Conservation (phyloP, 2,329 filamentous ascomycete species). For the Pseudovirgaria hyperparasitica region DNA sequence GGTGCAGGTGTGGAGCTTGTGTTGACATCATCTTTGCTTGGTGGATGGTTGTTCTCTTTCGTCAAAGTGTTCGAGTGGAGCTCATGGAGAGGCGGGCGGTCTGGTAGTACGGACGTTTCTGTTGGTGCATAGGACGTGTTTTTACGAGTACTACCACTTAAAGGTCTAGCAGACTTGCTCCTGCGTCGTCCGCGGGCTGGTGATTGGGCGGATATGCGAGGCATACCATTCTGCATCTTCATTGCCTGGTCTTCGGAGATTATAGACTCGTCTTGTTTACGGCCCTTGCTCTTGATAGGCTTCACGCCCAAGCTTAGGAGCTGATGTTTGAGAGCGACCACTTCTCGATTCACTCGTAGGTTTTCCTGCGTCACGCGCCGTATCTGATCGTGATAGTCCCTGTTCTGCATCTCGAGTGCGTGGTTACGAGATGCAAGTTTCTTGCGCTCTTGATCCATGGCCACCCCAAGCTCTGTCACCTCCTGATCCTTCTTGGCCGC, state of each 20-base stretch:
- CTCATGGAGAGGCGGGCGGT: background rate
- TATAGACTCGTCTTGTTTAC: constrained; percentile 12
- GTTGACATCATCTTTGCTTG: constrained; percentile 8
- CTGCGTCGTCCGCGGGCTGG: background rate
- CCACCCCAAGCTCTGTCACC: constrained; percentile 50
- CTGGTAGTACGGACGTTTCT: constrained; percentile 4
- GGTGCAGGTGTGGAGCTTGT: too few species aligned
- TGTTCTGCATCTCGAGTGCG: constrained; percentile 47
- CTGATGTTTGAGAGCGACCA: constrained; percentile 19
- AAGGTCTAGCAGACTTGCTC: constrained; percentile 7
- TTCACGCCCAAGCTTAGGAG: constrained; percentile 15
- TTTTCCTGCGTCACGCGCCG: constrained; percentile 21
- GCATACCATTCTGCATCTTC: background rate
- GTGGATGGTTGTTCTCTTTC: constrained; percentile 13
- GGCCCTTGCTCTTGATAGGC: constrained; percentile 20
- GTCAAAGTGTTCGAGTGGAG: constrained; percentile 1
- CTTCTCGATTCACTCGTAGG: constrained; percentile 17
- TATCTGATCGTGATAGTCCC: constrained; percentile 26
- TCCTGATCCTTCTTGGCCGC: constrained; percentile 67
- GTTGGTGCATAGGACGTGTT: constrained; percentile 3
- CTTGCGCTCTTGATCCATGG: constrained; percentile 55
- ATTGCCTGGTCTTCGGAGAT: background rate
- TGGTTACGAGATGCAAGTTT: constrained; percentile 53
- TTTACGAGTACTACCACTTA: constrained; percentile 6
- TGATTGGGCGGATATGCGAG: background rate